Evolutionary conservation across 23 red algal species (phyloP), one percentile per base, ranked within the genome.

Genomic region (Chondrus crispus): DNA sequence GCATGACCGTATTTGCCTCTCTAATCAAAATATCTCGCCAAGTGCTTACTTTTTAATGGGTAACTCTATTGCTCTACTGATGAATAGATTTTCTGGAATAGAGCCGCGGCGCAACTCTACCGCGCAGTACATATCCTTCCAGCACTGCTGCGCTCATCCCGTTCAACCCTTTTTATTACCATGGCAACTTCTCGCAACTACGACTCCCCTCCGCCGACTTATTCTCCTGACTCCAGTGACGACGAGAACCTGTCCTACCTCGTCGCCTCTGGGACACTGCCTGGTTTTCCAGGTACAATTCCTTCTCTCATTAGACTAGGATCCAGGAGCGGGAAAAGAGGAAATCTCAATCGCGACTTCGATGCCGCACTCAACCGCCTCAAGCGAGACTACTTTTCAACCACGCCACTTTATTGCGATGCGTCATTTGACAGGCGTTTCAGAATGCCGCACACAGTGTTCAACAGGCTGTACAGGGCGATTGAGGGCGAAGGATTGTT

Each of bases 361-460:
- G 80, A 52, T 19, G 51, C 19, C 13, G 80, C 26, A 2, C 19
- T 63, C 26, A 3, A 84, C 9, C 28, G 0, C 5, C 48, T 84
- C 48, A 0, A 58, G 3, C 18, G 16, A 10, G 80, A 84, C 50
- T 84, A 84, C 62, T 84, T 63, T 24, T 22, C 49, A 0, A 11
- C 30, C 13, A 62, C 38, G 28, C 80, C 50, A 3, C 18, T 57
- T 9, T 84, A 53, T 38, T 4, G 22, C 48, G 80, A 84, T 45
- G 26, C 11, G 0, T 45, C 28, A 19, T 88, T 88, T 88, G 84
- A 88, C 62, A 63, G 84, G 14, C 64, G 84, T 48, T 74, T 71
- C 36, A 3, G 84, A 42, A 5, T 88, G 12, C 84, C 52, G 22
- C 11, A 38, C 0, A 53, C 5, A 63, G 39, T 88, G 19, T 74